Conservation (phyloP, 1,139 yeast species). For the Pichiaceae sp. region DNA sequence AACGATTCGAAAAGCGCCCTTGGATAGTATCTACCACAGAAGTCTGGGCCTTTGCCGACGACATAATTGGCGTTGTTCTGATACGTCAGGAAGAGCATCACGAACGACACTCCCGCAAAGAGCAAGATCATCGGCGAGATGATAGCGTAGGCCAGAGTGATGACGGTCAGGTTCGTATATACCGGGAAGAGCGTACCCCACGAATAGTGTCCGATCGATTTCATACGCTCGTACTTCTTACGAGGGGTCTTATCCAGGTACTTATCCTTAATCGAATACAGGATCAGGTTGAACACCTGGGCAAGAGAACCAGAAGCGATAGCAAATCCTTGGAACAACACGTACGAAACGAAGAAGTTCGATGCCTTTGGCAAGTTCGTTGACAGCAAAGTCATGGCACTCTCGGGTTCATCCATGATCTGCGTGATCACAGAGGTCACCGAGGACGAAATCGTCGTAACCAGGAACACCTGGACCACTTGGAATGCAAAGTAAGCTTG, state of each 20-base stretch:
- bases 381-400: constrained; percentile 50
- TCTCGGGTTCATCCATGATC: constrained; percentile 41
- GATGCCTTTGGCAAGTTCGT: constrained; percentile 60
- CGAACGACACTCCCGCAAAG: constrained; percentile 40
- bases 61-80: constrained; percentile 51
- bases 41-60: constrained; percentile 45
- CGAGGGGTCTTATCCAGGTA: constrained; percentile 75
- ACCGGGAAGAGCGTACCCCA: constrained; percentile 93
- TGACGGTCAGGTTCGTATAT: constrained; percentile 74
- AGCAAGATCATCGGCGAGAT: constrained; percentile 70
- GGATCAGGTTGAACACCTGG: constrained; percentile 62
- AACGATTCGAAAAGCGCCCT: constrained; percentile 58
- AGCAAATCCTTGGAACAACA: constrained; percentile 72
- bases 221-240: constrained; percentile 69
- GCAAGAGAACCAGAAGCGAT: constrained; percentile 71
- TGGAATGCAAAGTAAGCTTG: constrained; percentile 84
- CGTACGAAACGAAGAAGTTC: constrained; percentile 56
- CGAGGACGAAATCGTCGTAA: constrained; percentile 74
- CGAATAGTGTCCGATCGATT: constrained; percentile 47
- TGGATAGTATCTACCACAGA: constrained; percentile 61
- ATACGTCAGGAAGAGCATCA: constrained; percentile 50
- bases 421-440: constrained; percentile 62
- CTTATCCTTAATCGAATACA: constrained; percentile 58
- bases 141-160: constrained; percentile 67
- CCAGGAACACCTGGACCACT: constrained; percentile 76